Percentiles rank a stretch among this genome's conserved stretches.
Conservation (phyloP, 2,329 filamentous ascomycete species). For the Diaporthe batatas region DNA sequence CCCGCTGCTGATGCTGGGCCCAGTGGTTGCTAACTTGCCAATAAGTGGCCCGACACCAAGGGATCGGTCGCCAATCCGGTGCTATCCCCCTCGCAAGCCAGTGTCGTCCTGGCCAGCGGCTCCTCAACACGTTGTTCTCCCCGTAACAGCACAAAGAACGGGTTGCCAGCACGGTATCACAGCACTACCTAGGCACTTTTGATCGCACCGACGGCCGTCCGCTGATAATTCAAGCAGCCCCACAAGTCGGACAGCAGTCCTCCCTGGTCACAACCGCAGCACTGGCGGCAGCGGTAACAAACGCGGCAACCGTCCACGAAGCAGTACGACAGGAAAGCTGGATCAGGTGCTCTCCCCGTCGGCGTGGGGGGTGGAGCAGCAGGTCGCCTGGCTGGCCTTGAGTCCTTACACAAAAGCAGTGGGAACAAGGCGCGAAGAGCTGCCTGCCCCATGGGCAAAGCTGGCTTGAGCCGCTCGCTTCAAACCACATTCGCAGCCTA, state of each 20-base stretch:
- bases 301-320: constrained; percentile 8
- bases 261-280: constrained; percentile 36
- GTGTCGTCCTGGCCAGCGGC: constrained; percentile 10
- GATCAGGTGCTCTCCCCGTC: constrained; percentile 26
- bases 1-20: constrained; percentile 37
- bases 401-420: constrained; percentile 4
- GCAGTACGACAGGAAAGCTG: constrained; percentile 30
- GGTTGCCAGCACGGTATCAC: constrained; percentile 6
- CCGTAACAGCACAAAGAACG: background rate
- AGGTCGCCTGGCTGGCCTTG: constrained; percentile 29
- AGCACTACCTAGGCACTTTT: background rate
- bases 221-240: constrained; percentile 11
- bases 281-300: constrained; percentile 21
- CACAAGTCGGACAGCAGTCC: constrained; percentile 28
- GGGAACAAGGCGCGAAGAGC: background rate
- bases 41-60: constrained; percentile 34
- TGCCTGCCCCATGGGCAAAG: background rate
- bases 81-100: constrained; percentile 6
- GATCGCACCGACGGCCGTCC: constrained; percentile 4
- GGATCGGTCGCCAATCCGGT: constrained; percentile 32
- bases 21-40: constrained; percentile 29
- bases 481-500: constrained; percentile 21
- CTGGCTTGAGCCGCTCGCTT: constrained; percentile 15
- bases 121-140: background rate
- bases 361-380: background rate